These are phyloP conservation scores for Tripterygium wilfordii DNA, from an alignment of 177 flowering plant species.

Conservation along the genomic window DNA sequence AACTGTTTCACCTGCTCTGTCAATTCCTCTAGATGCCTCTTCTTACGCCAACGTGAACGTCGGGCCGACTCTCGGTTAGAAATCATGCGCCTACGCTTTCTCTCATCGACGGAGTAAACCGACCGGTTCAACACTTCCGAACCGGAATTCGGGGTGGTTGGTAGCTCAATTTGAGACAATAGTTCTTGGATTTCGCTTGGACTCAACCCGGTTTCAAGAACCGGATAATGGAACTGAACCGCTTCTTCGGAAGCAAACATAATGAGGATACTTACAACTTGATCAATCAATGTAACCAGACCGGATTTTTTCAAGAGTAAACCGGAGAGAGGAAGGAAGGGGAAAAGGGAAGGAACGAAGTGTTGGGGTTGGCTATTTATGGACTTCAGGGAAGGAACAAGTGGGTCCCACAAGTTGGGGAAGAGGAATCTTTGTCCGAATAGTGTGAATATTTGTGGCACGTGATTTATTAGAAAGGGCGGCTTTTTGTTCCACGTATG, in stretches of 20 bases:
- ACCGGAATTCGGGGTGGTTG: conserved; percentile 17
- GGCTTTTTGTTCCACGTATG: too few relatives aligned
- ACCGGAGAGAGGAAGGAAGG: conserved; percentile 16
- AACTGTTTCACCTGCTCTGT: conserved; percentile 29
- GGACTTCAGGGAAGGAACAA: conserved; percentile 13
- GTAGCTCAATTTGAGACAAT: conserved; percentile 15
- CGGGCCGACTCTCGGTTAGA: conserved; percentile 62
- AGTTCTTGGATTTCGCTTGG: conserved; percentile 23
- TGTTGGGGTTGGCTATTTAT: conserved; percentile 33
- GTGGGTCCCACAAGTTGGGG: conserved; percentile 26
- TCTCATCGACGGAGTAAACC: conserved; percentile 23
- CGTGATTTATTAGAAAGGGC: too few relatives aligned
- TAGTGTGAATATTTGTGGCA: too few relatives aligned
- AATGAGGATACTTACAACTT: too few relatives aligned
- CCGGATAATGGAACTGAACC: conserved; percentile 18
- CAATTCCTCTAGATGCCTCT: conserved; percentile 40
- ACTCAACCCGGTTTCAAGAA: conserved; percentile 15
- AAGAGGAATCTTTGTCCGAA: conserved; percentile 6
- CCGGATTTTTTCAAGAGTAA: background rate
- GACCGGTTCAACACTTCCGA: conserved; percentile 24
- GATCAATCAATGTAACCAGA: background rate
- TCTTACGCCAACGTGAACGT: conserved; percentile 48
- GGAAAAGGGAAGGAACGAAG: conserved; percentile 42
- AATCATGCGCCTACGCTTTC: conserved; percentile 35
- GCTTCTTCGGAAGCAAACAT: conserved; percentile 20